Evolutionary conservation across 2,329 filamentous ascomycete genomes (phyloP), one percentile per base, ranked within the genome.

Genomic region (Xylariomycetidae sp.): DNA sequence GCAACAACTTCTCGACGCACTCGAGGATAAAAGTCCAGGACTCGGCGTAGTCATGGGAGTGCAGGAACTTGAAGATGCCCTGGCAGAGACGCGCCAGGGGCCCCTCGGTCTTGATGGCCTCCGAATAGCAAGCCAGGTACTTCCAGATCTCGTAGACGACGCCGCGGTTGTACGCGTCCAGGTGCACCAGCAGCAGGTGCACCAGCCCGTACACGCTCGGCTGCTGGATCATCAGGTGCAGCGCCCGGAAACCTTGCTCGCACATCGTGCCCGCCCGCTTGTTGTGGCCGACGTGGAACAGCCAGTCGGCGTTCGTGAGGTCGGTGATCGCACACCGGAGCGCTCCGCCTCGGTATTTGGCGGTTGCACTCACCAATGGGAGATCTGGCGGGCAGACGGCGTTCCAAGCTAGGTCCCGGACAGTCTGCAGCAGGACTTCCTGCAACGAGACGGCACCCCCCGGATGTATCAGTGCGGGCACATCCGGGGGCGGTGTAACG

Each of bases 11-110:
- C 38, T 53, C 50, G 2, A 47, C 50, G 34, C 50, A 53, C 33
- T 51, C 49, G 29, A 53, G 51, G 13, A 53, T 39, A n/a, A 53
- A 39, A 19, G 49, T 40, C 50, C 50, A 52, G 30, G 48, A 53
- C 27, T 52, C 49, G 16, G 51, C 49, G 28, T 52, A 52, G 8
- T 52, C 49, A 38, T 51, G 48, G 1, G 50, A 47, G 25, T 40
- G 50, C 17, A 53, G 32, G 26, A 48, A 51, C 23, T 51, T 51
- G 35, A 47, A 50, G 28, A 53, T 42, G 9, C 43, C 49, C 23
- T 51, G 48, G 26, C 52, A 50, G 6, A 53, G 39, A 14, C 49
- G 48, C 7, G 45, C 42, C 10, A 53, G 34, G 10, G 50, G 49
- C 5, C 50, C 48, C 4, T 52, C 47, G 19, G 38, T 31, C 28